Evolutionary conservation across 345 rosid species (phyloP).

Genomic region (Arabis alpina): DNA sequence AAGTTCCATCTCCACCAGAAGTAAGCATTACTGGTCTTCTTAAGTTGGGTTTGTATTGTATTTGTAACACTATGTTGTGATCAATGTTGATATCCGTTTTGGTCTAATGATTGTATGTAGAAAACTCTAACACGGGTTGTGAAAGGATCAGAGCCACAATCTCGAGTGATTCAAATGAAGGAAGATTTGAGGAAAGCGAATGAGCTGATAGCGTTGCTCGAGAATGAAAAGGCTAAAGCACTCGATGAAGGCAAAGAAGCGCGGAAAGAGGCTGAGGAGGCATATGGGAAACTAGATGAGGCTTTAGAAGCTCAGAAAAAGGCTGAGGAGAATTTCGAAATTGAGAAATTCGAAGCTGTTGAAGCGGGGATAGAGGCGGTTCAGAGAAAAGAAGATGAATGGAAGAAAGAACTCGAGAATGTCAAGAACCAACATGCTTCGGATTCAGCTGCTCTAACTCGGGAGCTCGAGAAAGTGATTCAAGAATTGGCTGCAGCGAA

Average conservation of each 20-base stretch:
- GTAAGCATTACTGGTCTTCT: slow-evolving; percentile 51
- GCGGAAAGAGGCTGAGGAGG: slow-evolving; percentile 61
- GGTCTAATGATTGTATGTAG: slow-evolving; percentile 47
- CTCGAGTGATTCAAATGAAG: slow-evolving; percentile 63
- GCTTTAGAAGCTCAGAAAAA: slow-evolving; percentile 80
- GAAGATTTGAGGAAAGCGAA: slow-evolving; percentile 90
- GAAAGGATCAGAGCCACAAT: slow-evolving; percentile 69
- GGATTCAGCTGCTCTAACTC: slow-evolving; percentile 73
- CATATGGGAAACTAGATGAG: slow-evolving; percentile 71
- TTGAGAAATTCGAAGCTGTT: slow-evolving; percentile 83
- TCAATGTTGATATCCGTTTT: neutral
- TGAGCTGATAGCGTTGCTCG: slow-evolving; percentile 63
- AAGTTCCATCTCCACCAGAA: slow-evolving; percentile 66
- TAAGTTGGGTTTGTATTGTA: slow-evolving; percentile 21
- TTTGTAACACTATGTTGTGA: slow-evolving; percentile 5
- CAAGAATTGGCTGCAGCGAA: slow-evolving; percentile 70
- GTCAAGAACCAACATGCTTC: slow-evolving; percentile 76
- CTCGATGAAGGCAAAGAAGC: slow-evolving; percentile 68
- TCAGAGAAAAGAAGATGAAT: slow-evolving; percentile 81
- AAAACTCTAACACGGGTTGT: slow-evolving; percentile 54
- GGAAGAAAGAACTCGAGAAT: slow-evolving; percentile 75
- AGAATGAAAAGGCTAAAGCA: slow-evolving; percentile 74
- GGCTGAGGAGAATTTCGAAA: slow-evolving; percentile 77
- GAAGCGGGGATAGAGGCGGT: slow-evolving; percentile 89
- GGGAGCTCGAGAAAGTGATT: slow-evolving; percentile 69